Evolutionary conservation across 176 grass and related monocot genomes (phyloP), one percentile per base, ranked within the genome.

Genomic region (Triticum urartu): DNA sequence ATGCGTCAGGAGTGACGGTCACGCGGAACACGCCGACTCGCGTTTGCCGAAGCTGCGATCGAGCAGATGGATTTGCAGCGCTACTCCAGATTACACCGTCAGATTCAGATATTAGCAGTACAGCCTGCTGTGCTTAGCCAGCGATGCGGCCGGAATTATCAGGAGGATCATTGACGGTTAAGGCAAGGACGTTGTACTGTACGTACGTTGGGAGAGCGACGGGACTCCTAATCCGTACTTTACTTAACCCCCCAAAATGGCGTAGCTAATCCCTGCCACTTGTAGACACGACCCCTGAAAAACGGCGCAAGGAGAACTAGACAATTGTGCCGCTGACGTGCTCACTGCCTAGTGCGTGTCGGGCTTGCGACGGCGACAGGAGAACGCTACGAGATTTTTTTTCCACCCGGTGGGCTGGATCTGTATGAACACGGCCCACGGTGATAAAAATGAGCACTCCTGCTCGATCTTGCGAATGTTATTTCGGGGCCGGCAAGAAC

Each of bases 251-350:
- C 26, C 22, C 6, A 4, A 33, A 17, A 15, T 17, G 64, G 28
- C 8, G 28, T 33, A 32, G 14, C 13, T 33, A 66, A 32, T 35
- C 28, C 32, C 30, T 38, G 58, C 77, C 67, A 50, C 39, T 13
- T 78, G 86, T 6, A 69, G 64, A 64, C 87, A 84, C 74, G 14
- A 39, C 78, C 86, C 81, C 2, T 11, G 14, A 18, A 52, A 52
- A 88, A 69, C 63, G 3, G 20, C 5, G 59, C 5, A 0, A 0
- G 85, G n/a, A 3, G 26, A 36, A 59, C 36, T 60, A 61, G 7
- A 40, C 20, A 70, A 45, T 42, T 34, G 0, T 26, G 17, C 1
- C 5, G 72, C 47, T 78, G 86, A 88, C 79, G 71, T 60, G 47
- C 18, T 18, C 32, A 2, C 45, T 43, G 77, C 24, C 50, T 8